phyloP scores from a whole-genome alignment of 2,329 filamentous ascomycete genomes.

The Clarireedia homoeocarpa region DNA sequence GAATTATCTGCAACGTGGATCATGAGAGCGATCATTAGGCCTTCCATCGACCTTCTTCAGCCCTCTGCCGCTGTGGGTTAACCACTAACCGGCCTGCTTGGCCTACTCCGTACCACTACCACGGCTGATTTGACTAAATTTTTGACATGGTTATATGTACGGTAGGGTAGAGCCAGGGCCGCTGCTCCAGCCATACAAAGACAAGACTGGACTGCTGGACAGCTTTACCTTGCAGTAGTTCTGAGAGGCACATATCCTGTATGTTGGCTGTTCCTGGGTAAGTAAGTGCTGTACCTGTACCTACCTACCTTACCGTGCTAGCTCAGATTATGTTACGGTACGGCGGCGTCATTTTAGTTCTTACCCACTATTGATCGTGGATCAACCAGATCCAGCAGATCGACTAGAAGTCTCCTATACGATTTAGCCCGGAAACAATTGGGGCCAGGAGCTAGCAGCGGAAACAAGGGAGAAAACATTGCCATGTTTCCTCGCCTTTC shows the following conservation, averaged over 20 bases:
- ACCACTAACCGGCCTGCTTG: background rate
- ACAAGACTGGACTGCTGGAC: background rate
- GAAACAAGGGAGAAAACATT: background rate
- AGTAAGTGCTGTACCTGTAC: background rate
- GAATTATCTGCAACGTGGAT: background rate
- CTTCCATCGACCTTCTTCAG: slow-evolving; percentile 9
- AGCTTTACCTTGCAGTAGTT: too few relatives aligned
- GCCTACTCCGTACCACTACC: too few relatives aligned
- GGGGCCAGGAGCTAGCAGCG: background rate
- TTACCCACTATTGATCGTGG: background rate
- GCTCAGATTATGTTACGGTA: background rate
- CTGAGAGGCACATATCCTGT: too few relatives aligned
- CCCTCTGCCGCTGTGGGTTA: background rate
- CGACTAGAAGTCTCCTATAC: background rate
- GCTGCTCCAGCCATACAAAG: background rate
- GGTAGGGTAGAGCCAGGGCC: too few relatives aligned
- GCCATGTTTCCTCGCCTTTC: background rate
- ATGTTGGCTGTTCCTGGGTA: too few relatives aligned
- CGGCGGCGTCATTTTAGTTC: background rate
- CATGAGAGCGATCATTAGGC: slow-evolving; percentile 11
- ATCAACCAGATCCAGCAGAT: background rate
- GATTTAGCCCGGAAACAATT: background rate
- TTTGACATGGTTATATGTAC: too few relatives aligned
- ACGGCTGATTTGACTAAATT: too few relatives aligned
- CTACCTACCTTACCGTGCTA: background rate